A percentile compares a stretch with the other conserved stretches of the same genome.
Evolutionary conservation across 2,329 filamentous ascomycete species (phyloP).

Genomic region (Penicillium sp.): DNA sequence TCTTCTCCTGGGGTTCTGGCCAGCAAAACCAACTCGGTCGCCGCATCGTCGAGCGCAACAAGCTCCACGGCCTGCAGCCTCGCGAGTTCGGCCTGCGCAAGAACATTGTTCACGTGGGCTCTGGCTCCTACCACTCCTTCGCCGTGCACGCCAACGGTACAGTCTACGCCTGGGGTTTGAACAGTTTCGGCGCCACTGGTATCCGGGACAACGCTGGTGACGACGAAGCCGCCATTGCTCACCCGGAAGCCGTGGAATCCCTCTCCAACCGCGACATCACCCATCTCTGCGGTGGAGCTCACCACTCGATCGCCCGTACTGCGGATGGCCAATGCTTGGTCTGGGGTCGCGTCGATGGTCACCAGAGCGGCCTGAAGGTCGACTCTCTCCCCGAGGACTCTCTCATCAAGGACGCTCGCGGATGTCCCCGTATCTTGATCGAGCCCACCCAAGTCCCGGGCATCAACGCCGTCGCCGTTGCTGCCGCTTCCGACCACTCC

Average conservation of each 20-base stretch:
- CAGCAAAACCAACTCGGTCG: constrained; percentile 74
- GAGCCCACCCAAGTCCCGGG: constrained; percentile 67
- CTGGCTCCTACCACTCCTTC: constrained; percentile 83
- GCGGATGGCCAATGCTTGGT: constrained; percentile 61
- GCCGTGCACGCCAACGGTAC: constrained; percentile 70
- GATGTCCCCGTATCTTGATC: constrained; percentile 73
- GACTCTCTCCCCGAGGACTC: constrained; percentile 63
- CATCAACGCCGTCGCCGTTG: constrained; percentile 63
- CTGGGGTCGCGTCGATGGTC: constrained; percentile 67
- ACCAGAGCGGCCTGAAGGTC: constrained; percentile 66
- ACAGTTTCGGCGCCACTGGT: constrained; percentile 84
- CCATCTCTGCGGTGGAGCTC: constrained; percentile 72
- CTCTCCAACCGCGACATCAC: constrained; percentile 69
- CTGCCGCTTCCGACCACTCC: constrained; percentile 73
- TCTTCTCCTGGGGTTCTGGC: constrained; percentile 69
- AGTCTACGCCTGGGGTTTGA: constrained; percentile 83
- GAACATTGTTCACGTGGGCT: constrained; percentile 66
- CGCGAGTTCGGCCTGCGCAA: constrained; percentile 64
- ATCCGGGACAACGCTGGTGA: constrained; percentile 67
- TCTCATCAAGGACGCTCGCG: constrained; percentile 68
- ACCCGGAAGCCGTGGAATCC: constrained; percentile 69
- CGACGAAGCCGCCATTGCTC: constrained; percentile 73
- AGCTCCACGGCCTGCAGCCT: constrained; percentile 61
- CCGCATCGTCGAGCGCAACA: constrained; percentile 65
- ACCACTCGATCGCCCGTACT: constrained; percentile 72